A percentile compares a stretch with the other conserved stretches of the same genome.
Conservation (phyloP, 352 stramenopile species). For the Pythium coloratum region DNA sequence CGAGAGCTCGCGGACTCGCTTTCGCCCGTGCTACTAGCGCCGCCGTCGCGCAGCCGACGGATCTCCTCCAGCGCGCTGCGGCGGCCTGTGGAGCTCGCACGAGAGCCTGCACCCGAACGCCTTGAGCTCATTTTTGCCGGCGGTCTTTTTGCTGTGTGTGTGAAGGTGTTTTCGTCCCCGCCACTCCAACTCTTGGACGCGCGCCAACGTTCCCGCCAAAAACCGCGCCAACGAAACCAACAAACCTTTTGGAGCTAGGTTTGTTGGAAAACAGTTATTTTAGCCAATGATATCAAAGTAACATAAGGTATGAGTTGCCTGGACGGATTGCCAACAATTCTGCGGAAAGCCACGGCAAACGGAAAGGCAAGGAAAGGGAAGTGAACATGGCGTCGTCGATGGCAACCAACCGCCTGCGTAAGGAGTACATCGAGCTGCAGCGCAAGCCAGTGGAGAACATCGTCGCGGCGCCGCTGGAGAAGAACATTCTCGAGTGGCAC, state of each 20-base stretch:
- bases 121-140: slow-evolving; percentile 59
- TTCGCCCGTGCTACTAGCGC: slow-evolving; percentile 1
- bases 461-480: slow-evolving; percentile 80
- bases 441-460: slow-evolving; percentile 91
- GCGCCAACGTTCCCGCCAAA: slow-evolving; percentile 28
- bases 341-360: not conserved
- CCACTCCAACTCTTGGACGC: not conserved
- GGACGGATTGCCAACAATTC: not conserved
- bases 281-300: slow-evolving; percentile 15
- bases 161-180: not conserved
- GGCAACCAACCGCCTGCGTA: slow-evolving; percentile 87
- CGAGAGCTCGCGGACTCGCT: slow-evolving; percentile 34
- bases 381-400: slow-evolving; percentile 65
- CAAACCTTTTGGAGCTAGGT: slow-evolving; percentile 11
- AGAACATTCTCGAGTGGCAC: slow-evolving; percentile 96
- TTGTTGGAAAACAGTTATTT: slow-evolving; percentile 2
- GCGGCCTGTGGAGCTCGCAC: slow-evolving; percentile 27
- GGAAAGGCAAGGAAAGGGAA: slow-evolving; percentile 5
- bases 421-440: slow-evolving; percentile 88
- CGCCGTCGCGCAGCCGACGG: slow-evolving; percentile 62
- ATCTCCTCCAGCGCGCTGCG: slow-evolving; percentile 73
- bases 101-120: slow-evolving; percentile 26
- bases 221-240: slow-evolving; percentile 6
- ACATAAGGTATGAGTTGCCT: not conserved
- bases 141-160: not conserved